Percentiles rank a stretch among this genome's conserved stretches.
Conservation (phyloP, 2,329 filamentous ascomycete genomes). For the Torrubiellomyces zombiae region DNA sequence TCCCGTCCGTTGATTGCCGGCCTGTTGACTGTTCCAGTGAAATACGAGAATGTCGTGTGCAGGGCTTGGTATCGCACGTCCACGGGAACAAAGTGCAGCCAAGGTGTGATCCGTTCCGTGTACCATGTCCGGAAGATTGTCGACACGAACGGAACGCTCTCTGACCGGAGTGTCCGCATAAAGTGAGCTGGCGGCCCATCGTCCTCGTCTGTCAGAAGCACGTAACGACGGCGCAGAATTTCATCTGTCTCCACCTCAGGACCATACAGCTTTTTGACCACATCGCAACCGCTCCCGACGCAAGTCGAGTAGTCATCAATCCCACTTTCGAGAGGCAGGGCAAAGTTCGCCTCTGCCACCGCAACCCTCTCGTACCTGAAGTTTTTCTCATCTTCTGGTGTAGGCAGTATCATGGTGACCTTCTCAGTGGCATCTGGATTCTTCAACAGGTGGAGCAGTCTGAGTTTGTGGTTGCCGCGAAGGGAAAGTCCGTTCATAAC, state of each 20-base stretch:
- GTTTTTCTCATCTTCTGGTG: slow-evolving; percentile 14
- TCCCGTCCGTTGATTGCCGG: slow-evolving; percentile 26
- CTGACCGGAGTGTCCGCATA: slow-evolving; percentile 47
- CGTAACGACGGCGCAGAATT: slow-evolving; percentile 50
- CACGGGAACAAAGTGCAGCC: slow-evolving; percentile 68
- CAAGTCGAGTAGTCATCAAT: slow-evolving; percentile 42
- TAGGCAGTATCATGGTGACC: slow-evolving; percentile 40
- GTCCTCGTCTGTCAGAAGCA: slow-evolving; percentile 57
- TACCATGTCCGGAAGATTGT: slow-evolving; percentile 68
- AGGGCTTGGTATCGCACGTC: slow-evolving; percentile 58
- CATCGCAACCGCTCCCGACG: slow-evolving; percentile 23
- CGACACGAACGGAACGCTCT: slow-evolving; percentile 51
- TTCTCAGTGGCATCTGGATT: slow-evolving; percentile 32
- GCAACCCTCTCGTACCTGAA: slow-evolving; percentile 40
- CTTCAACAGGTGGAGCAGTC: slow-evolving; percentile 53
- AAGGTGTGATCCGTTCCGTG: slow-evolving; percentile 54
- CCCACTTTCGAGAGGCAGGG: slow-evolving; percentile 38
- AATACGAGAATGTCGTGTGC: slow-evolving; percentile 60
- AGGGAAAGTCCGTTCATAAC: slow-evolving; percentile 33
- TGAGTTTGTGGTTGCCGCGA: slow-evolving; percentile 52
- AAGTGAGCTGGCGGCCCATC: slow-evolving; percentile 45
- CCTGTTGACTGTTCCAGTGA: slow-evolving; percentile 36
- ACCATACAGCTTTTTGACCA: slow-evolving; percentile 15
- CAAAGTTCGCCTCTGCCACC: slow-evolving; percentile 33
- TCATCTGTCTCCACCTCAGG: slow-evolving; percentile 21